Evolutionary conservation across 805 yeast genomes (phyloP).

Genomic region (Wickerhamomyces subpelliculosus): DNA sequence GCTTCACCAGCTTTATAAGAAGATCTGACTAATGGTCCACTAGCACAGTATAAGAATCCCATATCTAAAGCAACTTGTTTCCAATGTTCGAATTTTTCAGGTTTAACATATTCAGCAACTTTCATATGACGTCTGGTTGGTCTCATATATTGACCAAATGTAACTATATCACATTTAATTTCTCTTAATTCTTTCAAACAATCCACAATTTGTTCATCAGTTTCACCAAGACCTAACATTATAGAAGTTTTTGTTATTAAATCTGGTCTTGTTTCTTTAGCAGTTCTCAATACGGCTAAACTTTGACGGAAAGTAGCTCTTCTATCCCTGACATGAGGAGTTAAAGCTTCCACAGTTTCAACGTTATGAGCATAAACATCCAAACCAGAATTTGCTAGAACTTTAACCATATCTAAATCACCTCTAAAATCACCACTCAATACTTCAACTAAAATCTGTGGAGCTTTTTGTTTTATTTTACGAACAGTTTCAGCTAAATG

Average conservation of each 20-base stretch:
- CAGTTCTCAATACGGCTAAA: conserved; percentile 66
- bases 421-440: conserved; percentile 95
- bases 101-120: conserved; percentile 90
- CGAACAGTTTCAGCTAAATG: conserved; percentile 86
- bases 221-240: conserved; percentile 96
- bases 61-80: conserved; percentile 74
- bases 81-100: conserved; percentile 94
- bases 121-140: conserved; percentile 99
- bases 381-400: conserved; percentile 77
- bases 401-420: conserved; percentile 69
- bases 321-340: conserved; percentile 94
- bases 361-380: conserved; percentile 97
- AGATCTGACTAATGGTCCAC: conserved; percentile 95
- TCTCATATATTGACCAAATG: conserved; percentile 98
- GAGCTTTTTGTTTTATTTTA: conserved; percentile 80
- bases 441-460: conserved; percentile 88
- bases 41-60: conserved; percentile 95
- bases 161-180: conserved; percentile 83
- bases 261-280: conserved; percentile 68
- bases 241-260: conserved; percentile 88
- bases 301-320: conserved; percentile 94
- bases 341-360: conserved; percentile 92
- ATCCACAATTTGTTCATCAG: conserved; percentile 79
- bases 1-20: conserved; percentile 98
- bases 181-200: conserved; percentile 72